These are phyloP conservation scores for Calamus simplicifolius DNA, from an alignment of 176 grass and related monocot genomes.

Conservation along the genomic window DNA sequence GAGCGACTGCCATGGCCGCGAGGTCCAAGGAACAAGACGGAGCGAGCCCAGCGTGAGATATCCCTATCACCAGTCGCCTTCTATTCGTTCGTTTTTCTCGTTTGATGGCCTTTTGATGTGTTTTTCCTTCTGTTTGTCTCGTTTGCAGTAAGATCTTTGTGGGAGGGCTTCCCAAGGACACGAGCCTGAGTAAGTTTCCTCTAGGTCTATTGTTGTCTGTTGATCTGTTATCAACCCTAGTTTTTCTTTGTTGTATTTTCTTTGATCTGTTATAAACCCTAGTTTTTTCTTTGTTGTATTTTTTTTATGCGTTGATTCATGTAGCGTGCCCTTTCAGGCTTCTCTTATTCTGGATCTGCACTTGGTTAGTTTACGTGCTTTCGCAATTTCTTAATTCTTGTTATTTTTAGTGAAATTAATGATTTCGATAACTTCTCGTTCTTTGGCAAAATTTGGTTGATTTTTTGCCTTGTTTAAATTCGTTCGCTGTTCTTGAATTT, in stretches of 20 bases:
- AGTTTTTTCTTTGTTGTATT: not conserved
- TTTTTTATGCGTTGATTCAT: not conserved
- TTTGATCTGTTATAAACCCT: not conserved
- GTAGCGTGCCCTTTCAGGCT: no score
- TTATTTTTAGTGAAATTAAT: no score
- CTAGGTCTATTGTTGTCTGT: not conserved
- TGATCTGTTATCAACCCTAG: not conserved
- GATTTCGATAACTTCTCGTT: no score
- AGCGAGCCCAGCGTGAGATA: constrained; percentile 66
- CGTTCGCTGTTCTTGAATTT: no score
- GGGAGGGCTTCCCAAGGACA: constrained; percentile 76
- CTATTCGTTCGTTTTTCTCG: not conserved
- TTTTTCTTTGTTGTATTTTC: not conserved
- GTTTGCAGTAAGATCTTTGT: constrained; percentile 77
- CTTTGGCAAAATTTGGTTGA: no score
- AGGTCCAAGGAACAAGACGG: constrained; percentile 65
- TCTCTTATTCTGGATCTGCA: no score
- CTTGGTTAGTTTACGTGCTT: no score
- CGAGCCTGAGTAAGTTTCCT: constrained; percentile 39
- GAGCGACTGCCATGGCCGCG: constrained; percentile 30
- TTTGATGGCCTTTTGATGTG: constrained; percentile 1
- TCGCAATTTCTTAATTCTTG: no score
- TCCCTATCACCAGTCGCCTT: not conserved
- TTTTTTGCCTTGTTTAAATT: no score
- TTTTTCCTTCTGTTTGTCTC: not conserved